Evolutionary conservation across 2,329 filamentous ascomycete species (phyloP).

Genomic region (Aquanectria penicillioides): DNA sequence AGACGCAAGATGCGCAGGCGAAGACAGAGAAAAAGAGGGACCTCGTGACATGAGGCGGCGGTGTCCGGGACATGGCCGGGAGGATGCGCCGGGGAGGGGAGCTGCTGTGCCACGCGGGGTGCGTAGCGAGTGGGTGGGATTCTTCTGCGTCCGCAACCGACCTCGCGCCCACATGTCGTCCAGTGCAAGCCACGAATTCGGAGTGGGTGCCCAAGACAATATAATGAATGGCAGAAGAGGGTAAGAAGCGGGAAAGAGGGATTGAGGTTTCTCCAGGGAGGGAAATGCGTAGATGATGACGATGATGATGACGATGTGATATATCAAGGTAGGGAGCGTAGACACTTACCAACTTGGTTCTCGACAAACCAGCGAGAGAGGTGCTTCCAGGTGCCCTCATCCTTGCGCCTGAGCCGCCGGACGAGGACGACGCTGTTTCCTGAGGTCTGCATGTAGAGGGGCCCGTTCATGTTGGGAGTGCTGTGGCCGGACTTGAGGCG

Average conservation of each 20-base stretch:
- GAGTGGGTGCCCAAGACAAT: neutral
- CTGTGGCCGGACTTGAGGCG: constrained; percentile 46
- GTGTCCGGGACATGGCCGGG: constrained; percentile 24
- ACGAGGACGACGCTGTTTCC: constrained; percentile 63
- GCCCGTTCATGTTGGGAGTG: constrained; percentile 61
- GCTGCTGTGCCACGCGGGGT: constrained; percentile 40
- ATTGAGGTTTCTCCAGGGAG: too few relatives aligned
- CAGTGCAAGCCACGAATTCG: constrained; percentile 13
- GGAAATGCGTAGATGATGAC: neutral
- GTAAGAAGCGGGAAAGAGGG: constrained; percentile 18
- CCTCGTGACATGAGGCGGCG: constrained; percentile 24
- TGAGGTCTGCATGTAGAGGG: constrained; percentile 66
- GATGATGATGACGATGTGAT: neutral
- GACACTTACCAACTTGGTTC: constrained; percentile 79
- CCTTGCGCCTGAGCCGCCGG: constrained; percentile 68
- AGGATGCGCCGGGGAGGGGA: constrained; percentile 24
- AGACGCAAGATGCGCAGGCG: constrained; percentile 12
- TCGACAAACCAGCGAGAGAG: constrained; percentile 77
- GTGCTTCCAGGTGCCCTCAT: constrained; percentile 68
- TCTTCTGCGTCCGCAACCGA: constrained; percentile 5
- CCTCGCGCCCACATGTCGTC: neutral
- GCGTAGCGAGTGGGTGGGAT: constrained; percentile 30
- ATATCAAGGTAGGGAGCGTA: neutral
- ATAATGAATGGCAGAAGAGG: neutral
- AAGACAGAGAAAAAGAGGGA: neutral